phyloP scores from a whole-genome alignment of 345 rosid genomes.

The Lumnitzera racemosa region DNA sequence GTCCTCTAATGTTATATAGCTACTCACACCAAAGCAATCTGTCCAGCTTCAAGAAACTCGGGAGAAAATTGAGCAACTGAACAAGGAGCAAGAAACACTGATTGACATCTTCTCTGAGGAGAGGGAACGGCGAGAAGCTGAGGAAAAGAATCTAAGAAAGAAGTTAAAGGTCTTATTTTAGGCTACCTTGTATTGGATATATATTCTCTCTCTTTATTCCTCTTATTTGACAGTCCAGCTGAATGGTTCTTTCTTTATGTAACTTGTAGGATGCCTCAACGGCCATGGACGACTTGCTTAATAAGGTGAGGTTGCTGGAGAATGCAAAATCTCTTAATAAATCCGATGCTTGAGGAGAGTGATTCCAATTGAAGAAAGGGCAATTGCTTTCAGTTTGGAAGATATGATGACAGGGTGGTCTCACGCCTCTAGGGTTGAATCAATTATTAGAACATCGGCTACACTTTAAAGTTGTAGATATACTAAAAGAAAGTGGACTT shows the following conservation, averaged over 20 bases:
- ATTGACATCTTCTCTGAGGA: conserved; percentile 69
- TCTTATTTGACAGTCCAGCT: background rate
- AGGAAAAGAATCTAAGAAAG: conserved; percentile 60
- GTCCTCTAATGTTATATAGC: background rate
- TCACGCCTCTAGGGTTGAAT: too few relatives aligned
- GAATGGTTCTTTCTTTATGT: background rate
- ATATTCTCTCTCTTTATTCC: background rate
- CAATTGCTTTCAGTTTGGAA: background rate
- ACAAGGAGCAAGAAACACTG: conserved; percentile 63
- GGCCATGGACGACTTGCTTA: conserved; percentile 52
- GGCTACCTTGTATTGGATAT: background rate
- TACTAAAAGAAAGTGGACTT: too few relatives aligned
- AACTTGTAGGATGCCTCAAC: conserved; percentile 58
- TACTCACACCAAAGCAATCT: background rate
- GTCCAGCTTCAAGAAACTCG: conserved; percentile 44
- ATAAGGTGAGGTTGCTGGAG: conserved; percentile 58
- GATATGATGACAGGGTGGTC: too few relatives aligned
- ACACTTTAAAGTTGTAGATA: too few relatives aligned
- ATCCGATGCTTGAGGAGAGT: conserved; percentile 2
- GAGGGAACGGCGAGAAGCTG: conserved; percentile 58
- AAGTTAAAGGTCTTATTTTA: conserved; percentile 48
- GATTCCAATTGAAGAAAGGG: background rate
- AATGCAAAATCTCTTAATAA: conserved; percentile 30
- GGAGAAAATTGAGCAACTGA: conserved; percentile 46
- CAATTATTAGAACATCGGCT: too few relatives aligned